Conservation (phyloP, 768 basidiomycete species). For the Coprinopsis sp. region DNA sequence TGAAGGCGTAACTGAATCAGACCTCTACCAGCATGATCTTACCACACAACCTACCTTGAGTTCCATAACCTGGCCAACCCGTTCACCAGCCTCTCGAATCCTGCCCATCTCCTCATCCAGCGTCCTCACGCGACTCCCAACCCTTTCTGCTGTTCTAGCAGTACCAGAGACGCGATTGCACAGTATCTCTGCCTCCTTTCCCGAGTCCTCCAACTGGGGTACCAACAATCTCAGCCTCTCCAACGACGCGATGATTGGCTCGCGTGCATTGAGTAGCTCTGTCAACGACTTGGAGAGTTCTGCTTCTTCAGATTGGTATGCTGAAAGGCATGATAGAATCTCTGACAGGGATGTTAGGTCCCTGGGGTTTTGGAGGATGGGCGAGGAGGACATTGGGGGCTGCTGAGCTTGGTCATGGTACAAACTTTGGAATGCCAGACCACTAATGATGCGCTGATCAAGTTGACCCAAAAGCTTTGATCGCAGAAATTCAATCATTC, state of each 20-base stretch:
- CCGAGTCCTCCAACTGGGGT: conserved; percentile 60
- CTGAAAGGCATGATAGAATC: conserved; percentile 70
- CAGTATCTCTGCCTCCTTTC: conserved; percentile 51
- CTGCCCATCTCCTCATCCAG: conserved; percentile 93
- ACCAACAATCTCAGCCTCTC: conserved; percentile 54
- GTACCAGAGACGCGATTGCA: conserved; percentile 61
- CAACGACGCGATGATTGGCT: conserved; percentile 61
- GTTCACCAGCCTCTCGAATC: conserved; percentile 85
- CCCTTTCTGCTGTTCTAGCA: conserved; percentile 76
- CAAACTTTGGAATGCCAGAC: not conserved
- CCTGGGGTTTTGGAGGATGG: conserved; percentile 28
- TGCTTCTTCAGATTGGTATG: conserved; percentile 72
- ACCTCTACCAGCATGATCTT: not conserved
- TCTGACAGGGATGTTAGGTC: conserved; percentile 60
- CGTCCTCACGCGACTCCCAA: conserved; percentile 84
- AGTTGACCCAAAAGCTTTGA: not conserved
- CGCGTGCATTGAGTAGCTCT: conserved; percentile 60
- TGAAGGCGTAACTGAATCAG: conserved; percentile 8
- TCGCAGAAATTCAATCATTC: not conserved
- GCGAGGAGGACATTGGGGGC: not conserved
- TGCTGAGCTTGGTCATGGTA: not conserved
- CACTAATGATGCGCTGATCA: not conserved
- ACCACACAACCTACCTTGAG: conserved; percentile 76
- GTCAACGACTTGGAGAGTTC: conserved; percentile 71
- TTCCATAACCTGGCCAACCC: conserved; percentile 90